Percentiles rank a stretch among this genome's conserved stretches.
phyloP scores from a whole-genome alignment of 169 alveolate species.

The Perkinsus chesapeaki region DNA sequence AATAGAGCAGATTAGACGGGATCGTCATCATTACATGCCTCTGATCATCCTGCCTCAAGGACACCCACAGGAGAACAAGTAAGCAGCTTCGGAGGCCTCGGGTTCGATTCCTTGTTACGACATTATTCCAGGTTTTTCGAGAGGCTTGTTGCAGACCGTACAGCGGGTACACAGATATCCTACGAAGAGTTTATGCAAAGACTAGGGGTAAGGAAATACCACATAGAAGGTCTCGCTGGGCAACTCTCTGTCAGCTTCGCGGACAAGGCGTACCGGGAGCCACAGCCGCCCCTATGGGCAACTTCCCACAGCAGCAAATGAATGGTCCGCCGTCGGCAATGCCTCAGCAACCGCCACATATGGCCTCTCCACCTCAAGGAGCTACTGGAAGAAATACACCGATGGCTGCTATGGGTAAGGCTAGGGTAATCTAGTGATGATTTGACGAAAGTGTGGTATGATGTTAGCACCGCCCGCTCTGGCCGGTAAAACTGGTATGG shows the following conservation, averaged over 20 bases:
- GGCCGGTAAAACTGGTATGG: not conserved
- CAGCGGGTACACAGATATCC: not conserved
- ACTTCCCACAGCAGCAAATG: not conserved
- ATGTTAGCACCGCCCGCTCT: not conserved
- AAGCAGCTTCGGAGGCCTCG: not conserved
- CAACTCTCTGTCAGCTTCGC: not conserved
- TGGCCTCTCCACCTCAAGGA: too few species aligned
- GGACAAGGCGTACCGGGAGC: not conserved
- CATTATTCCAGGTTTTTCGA: not conserved
- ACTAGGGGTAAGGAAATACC: not conserved
- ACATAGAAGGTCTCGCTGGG: not conserved
- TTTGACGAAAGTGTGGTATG: not conserved
- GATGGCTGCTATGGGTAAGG: not conserved
- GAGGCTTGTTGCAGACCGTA: not conserved
- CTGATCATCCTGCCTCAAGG: not conserved
- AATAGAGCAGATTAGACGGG: not conserved
- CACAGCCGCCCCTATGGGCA: not conserved
- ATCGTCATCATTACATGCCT: not conserved
- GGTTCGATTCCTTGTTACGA: not conserved
- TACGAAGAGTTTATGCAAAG: not conserved
- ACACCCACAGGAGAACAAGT: not conserved
- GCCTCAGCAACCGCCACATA: not conserved
- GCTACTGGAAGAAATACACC: not conserved
- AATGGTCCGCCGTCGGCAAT: not conserved
- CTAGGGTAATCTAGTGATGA: not conserved